Base-by-base conservation (phyloP, 345 rosid species). In the Boechera divaricarpa region DNA sequence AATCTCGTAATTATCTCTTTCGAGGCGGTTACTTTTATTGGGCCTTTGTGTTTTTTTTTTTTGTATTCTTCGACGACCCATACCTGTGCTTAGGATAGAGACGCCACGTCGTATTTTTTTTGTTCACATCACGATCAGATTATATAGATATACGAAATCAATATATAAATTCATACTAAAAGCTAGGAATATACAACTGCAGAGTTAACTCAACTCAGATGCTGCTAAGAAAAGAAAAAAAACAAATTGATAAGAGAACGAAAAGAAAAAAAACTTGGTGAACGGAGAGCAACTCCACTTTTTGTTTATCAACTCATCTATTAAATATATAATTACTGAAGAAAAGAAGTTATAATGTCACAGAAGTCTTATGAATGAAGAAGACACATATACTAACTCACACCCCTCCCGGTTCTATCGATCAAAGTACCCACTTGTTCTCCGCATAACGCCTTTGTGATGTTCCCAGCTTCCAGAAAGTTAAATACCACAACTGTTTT, bases 391-490 rank as follows among this genome's bases (percentile, higher is more conserved):
- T 36, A 5, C 39, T 70, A 70, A 35, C 73, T 65, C 49, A 72
- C 77, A 58, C 68, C 78, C 77, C 86, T 80, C 70, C 85, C 92
- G n/a, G 63, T 81, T 60, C 82, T 82, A 67, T 91, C 97, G 67
- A 93, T 91, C 79, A 90, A 67, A 7, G 96, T 94, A 57, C 98
- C 98, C 11, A 91, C 96, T 82, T 85, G 94, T 62, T 91, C 92
- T 51, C 98, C 98, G 33, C 96, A 89, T 61, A 93, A 76, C 5
- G 98, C 94, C 78, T 87, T 89, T 42, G 89, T 84, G 76, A 93
- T 88, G 79, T 91, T 91, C 63, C 96, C 98, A 67, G 88, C 91
- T 77, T 94, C 88, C 31, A 87, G 87, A 81, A 94, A 85, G 82
- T 94, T 91, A 62, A 94, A 91, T 44, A 94, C 82, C 78, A 89